phyloP scores from a whole-genome alignment of 2,329 filamentous ascomycete species.

The Clonostachys solani region DNA sequence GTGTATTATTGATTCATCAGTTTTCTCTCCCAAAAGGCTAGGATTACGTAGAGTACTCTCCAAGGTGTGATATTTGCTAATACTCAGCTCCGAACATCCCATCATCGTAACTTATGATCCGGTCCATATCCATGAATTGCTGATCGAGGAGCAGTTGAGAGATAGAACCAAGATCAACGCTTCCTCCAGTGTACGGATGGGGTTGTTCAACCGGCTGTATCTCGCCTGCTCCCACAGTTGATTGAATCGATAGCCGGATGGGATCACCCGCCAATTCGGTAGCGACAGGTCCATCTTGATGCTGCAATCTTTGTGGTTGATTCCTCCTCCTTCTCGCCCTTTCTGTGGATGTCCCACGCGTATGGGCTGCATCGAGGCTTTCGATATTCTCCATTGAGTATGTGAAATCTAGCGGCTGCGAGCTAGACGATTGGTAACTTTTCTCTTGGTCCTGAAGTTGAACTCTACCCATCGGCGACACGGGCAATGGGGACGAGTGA shows the following conservation, averaged over 20 bases:
- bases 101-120: neutral
- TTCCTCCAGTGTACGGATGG: neutral
- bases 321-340: neutral
- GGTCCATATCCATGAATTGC: neutral
- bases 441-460: neutral
- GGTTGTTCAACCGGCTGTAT: neutral
- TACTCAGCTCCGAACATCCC: neutral
- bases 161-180: neutral
- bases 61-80: no score
- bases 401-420: no score
- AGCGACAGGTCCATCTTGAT: neutral
- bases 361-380: neutral
- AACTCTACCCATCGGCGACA: neutral
- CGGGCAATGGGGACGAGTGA: neutral
- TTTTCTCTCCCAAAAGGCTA: no score
- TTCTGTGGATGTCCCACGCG: neutral
- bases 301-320: neutral
- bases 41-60: no score
- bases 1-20: no score
- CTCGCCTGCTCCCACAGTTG: neutral
- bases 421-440: no score
- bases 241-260: no score
- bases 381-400: no score
- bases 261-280: no score
- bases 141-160: neutral